Percentiles rank a stretch among this genome's conserved stretches.
Conservation (phyloP, 257 asterid species). For the Solanum chaucha region DNA sequence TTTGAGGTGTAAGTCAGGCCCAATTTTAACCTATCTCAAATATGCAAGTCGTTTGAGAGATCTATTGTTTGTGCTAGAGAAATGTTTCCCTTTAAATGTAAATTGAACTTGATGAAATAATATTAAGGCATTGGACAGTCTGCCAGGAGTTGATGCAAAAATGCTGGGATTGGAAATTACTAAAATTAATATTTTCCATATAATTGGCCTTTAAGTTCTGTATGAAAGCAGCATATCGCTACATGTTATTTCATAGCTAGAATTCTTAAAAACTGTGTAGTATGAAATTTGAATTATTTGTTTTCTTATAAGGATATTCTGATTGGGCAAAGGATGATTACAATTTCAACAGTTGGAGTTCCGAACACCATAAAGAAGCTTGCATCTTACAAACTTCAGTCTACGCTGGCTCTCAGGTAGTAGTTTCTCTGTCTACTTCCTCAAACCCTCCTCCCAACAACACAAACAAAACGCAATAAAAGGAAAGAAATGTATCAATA, state of each 20-base stretch:
- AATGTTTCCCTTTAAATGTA: background rate
- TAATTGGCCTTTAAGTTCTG: background rate
- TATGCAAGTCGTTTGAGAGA: background rate
- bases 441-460: background rate
- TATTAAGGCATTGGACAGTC: background rate
- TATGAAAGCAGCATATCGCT: background rate
- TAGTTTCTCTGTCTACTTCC: background rate
- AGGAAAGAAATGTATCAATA: background rate
- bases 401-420: slow-evolving; percentile 90
- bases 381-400: slow-evolving; percentile 91
- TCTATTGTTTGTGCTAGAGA: background rate
- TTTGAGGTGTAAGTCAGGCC: background rate
- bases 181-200: background rate
- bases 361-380: slow-evolving; percentile 81
- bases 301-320: slow-evolving; percentile 50
- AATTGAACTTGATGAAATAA: background rate
- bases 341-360: slow-evolving; percentile 95
- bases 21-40: background rate
- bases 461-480: background rate
- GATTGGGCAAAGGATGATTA: slow-evolving; percentile 98
- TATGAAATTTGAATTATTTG: background rate
- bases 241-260: background rate
- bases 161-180: background rate
- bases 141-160: background rate
- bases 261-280: background rate